Evolutionary conservation across 805 yeast genomes (phyloP), one percentile per base, ranked within the genome.

Genomic region (Starmerella khaoyaiensis): DNA sequence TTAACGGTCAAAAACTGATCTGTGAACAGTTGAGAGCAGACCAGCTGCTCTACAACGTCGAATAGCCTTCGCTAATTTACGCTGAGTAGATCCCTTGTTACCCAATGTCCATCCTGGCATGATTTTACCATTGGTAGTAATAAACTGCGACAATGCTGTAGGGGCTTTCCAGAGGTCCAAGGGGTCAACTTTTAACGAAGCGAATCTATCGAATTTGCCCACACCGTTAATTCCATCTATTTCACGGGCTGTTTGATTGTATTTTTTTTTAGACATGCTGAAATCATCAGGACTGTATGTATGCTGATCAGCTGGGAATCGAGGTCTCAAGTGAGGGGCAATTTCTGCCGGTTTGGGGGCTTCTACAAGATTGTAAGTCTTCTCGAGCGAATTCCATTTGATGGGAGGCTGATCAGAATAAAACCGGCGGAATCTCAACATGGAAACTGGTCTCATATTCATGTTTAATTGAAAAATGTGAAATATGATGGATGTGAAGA

Each of bases 251-350:
- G 68, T 42, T 67, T 28, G 38, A 5, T 35, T 28, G 22, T 22
- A 31, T 63, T 26, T 71, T 50, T 47, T 69, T 71, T 31, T 76
- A 71, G 51, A 72, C 57, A 21, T 80, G 70, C 44, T 41, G 49
- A 82, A 81, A 56, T 81, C 93, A 58, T 76, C 77, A 35, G 94
- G 90, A 49, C 79, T 87, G 54, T 83, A 83, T 0, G 72, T 69
- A 4, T 68, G 60, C 33, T 71, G 72, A 4, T 60, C 59, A 9
- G 23, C 30, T 12, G 56, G 61, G 53, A 77, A 74, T 39, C 58
- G 65, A 16, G 48, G 46, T n/a, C 23, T 31, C 34, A 44, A 30
- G n/a, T 25, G 26, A 9, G 44, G 32, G 18, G 36, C 42, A 20
- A 46, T 44, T 11, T 33, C 36, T 21, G 28, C 41, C 21, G 17